Conservation (phyloP, 2,329 filamentous ascomycete species). For the Daldinia sp. region DNA sequence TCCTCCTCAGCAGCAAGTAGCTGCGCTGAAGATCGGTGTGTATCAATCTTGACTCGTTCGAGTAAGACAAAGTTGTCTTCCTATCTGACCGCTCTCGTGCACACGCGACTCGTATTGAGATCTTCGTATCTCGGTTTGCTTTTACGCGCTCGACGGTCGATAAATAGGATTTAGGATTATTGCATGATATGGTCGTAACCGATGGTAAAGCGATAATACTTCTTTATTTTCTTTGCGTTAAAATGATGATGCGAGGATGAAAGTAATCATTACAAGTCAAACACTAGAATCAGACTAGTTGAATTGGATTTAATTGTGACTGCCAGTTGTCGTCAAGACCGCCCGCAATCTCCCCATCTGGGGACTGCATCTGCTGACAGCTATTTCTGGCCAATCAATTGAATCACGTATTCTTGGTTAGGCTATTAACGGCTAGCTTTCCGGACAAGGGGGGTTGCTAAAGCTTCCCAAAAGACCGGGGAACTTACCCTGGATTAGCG, state of each 20-base stretch:
- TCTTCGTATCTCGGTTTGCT: not conserved
- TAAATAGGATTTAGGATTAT: not conserved
- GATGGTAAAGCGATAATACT: not conserved
- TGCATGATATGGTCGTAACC: not conserved
- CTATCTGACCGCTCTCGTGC: conserved; percentile 8
- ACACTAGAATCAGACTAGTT: not conserved
- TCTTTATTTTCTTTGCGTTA: not conserved
- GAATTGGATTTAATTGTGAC: conserved; percentile 11
- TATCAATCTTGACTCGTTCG: conserved; percentile 13
- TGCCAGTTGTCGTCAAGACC: conserved; percentile 31
- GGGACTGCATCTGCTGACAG: conserved; percentile 12
- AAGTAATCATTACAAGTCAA: not conserved
- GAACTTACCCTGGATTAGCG: conserved; percentile 10
- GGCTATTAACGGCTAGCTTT: conserved; percentile 30
- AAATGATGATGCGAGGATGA: conserved; percentile 6
- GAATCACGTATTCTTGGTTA: conserved; percentile 5
- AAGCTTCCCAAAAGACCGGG: conserved; percentile 25
- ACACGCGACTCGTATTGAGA: conserved; percentile 11
- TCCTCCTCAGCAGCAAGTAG: conserved; percentile 9
- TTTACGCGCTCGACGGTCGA: not conserved
- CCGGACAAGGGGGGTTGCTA: conserved; percentile 3
- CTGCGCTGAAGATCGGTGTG: conserved; percentile 15
- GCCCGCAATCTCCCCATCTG: conserved; percentile 19
- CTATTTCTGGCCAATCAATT: conserved; percentile 25
- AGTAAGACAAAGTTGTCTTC: conserved; percentile 14